A percentile compares a stretch with the other conserved stretches of the same genome.
phyloP scores from a whole-genome alignment of 345 rosid genomes.

The Euphorbia tirucalli region DNA sequence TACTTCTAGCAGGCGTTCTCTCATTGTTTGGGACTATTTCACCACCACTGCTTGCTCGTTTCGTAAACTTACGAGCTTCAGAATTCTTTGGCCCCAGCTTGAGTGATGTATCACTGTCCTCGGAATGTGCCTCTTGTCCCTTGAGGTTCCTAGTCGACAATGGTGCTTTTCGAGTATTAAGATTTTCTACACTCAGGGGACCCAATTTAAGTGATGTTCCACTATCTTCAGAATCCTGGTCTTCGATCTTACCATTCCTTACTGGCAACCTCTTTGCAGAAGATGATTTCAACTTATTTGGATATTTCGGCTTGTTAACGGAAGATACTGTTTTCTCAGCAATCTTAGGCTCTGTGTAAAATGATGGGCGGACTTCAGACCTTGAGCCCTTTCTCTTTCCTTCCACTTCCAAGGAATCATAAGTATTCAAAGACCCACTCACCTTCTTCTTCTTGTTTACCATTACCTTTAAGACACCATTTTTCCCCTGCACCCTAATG shows the following conservation, averaged over 20 bases:
- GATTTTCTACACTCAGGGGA: constrained; percentile 38
- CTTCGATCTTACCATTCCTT: constrained; percentile 40
- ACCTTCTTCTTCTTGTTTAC: constrained; percentile 62
- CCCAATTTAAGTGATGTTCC: constrained; percentile 41
- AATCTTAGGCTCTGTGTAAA: constrained; percentile 38
- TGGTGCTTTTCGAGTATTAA: constrained; percentile 27
- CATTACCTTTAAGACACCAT: constrained; percentile 91
- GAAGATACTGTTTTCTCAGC: constrained; percentile 40
- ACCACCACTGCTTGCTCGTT: constrained; percentile 32
- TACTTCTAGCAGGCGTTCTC: constrained; percentile 29
- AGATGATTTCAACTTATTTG: constrained; percentile 35
- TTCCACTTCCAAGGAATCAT: constrained; percentile 39
- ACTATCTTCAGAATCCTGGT: constrained; percentile 47
- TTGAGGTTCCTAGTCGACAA: constrained; percentile 10
- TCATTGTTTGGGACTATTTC: constrained; percentile 44
- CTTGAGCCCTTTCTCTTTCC: constrained; percentile 35
- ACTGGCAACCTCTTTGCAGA: constrained; percentile 31
- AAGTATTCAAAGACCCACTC: constrained; percentile 42
- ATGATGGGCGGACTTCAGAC: constrained; percentile 37
- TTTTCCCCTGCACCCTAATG: constrained; percentile 88
- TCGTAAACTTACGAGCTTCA: constrained; percentile 9
- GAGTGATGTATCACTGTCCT: constrained; percentile 29
- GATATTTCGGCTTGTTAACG: constrained; percentile 36
- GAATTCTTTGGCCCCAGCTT: constrained; percentile 16
- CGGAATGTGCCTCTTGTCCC: constrained; percentile 17